Conservation (phyloP, 768 basidiomycete species). For the Xerocomellus amylosporus region DNA sequence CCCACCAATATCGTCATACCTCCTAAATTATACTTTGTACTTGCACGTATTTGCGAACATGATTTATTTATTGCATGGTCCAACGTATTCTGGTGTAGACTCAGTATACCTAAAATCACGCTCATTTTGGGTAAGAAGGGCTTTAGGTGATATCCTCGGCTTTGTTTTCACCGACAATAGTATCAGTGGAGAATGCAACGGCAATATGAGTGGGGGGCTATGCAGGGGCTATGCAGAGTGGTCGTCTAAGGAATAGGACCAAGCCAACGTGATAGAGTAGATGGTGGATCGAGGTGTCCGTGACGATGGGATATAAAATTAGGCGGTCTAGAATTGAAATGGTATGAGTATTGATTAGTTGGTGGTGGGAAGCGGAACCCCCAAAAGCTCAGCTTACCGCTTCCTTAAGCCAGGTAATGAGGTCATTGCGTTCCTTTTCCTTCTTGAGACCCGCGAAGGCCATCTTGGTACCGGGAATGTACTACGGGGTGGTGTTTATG, state of each 20-base stretch:
- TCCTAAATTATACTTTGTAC: constrained; percentile 7
- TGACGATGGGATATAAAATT: constrained; percentile 17
- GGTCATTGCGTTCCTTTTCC: constrained; percentile 95
- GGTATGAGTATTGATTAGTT: not conserved
- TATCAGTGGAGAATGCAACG: constrained; percentile 6
- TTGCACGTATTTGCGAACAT: not conserved
- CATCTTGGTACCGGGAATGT: constrained; percentile 98
- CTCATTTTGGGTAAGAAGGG: not conserved
- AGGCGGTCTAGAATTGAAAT: constrained; percentile 23
- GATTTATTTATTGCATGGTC: constrained; percentile 7
- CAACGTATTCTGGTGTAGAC: not conserved
- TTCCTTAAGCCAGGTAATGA: constrained; percentile 81
- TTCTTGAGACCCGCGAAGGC: constrained; percentile 99
- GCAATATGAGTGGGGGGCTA: constrained; percentile 31
- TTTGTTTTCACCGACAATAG: not conserved
- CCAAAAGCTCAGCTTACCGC: constrained; percentile 44
- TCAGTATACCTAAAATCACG: not conserved
- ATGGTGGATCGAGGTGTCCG: constrained; percentile 13
- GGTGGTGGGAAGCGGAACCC: not conserved
- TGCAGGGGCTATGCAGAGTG: constrained; percentile 23
- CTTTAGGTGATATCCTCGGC: not conserved
- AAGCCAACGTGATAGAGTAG: constrained; percentile 20
- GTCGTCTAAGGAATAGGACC: constrained; percentile 40
- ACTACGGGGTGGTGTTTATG: constrained; percentile 40
- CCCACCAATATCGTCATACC: not conserved